Evolutionary conservation across 2,329 filamentous ascomycete genomes (phyloP).

Genomic region (Blumeria hordei): DNA sequence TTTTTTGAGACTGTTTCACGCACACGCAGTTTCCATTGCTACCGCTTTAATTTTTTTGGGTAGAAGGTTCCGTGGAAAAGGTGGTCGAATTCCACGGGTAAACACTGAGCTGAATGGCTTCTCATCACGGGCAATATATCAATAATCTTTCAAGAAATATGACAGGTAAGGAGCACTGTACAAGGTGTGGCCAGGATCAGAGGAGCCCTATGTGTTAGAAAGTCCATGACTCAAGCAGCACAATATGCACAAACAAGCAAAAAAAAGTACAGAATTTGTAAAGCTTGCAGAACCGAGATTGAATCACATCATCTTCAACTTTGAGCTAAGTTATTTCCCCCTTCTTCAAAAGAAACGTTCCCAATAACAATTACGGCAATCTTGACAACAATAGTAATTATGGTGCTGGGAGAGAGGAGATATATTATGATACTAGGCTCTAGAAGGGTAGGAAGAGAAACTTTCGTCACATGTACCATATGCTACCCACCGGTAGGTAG

Average conservation of each 20-base stretch:
- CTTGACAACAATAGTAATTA: not conserved
- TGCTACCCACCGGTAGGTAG: not conserved
- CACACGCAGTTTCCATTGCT: too few relatives aligned
- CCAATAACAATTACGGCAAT: not conserved
- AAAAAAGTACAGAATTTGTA: not conserved
- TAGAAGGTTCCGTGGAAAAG: too few relatives aligned
- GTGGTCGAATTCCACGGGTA: too few relatives aligned
- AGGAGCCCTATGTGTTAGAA: not conserved
- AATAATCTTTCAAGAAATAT: too few relatives aligned
- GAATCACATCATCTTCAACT: not conserved
- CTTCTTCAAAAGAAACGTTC: not conserved
- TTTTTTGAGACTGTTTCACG: too few relatives aligned
- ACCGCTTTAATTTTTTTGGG: too few relatives aligned
- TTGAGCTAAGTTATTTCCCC: not conserved
- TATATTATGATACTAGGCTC: not conserved
- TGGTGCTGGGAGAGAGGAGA: not conserved
- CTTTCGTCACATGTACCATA: not conserved
- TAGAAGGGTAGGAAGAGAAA: not conserved
- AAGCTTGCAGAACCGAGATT: not conserved
- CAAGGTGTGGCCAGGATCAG: not conserved
- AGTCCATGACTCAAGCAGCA: not conserved
- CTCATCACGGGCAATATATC: too few relatives aligned
- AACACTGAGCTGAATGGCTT: too few relatives aligned
- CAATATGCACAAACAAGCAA: not conserved
- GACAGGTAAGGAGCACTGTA: too few relatives aligned